phyloP scores from a whole-genome alignment of 106 monocot genomes.

The Xerophyta viscosa region DNA sequence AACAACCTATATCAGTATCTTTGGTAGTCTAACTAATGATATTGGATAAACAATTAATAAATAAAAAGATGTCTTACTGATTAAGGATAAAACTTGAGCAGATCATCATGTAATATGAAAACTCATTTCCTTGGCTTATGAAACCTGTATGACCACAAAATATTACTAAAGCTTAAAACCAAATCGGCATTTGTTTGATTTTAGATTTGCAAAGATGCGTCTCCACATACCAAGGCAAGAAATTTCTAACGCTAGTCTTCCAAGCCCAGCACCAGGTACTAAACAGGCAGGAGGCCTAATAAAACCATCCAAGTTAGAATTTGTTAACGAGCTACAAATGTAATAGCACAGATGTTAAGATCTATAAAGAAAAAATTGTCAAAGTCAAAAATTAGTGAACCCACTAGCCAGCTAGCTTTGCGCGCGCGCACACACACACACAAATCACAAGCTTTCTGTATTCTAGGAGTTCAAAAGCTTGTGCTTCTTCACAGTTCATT shows the following conservation, averaged over 20 bases:
- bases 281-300: conserved; percentile 79
- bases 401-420: too few relatives aligned
- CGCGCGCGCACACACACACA: too few relatives aligned
- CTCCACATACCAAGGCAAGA: conserved; percentile 70
- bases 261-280: conserved; percentile 97
- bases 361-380: too few relatives aligned
- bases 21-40: too few relatives aligned
- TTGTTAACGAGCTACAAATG: too few relatives aligned
- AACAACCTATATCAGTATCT: too few relatives aligned
- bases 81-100: conserved; percentile 98
- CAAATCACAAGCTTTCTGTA: too few relatives aligned
- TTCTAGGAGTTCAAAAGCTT: too few relatives aligned
- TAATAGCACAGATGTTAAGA: too few relatives aligned
- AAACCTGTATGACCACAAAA: conserved; percentile 44
- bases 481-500: too few relatives aligned
- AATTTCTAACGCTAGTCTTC: conserved; percentile 89
- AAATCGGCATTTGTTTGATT: neutral
- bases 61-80: conserved; percentile 46
- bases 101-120: conserved; percentile 99
- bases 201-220: too few relatives aligned
- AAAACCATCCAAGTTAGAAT: conserved; percentile 1
- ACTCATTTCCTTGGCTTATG: conserved; percentile 88
- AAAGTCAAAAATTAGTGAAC: too few relatives aligned
- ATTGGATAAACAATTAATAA: neutral
- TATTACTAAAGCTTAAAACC: neutral